A percentile compares a stretch with the other conserved stretches of the same genome.
Evolutionary conservation across 495 filamentous ascomycete genomes (phyloP).

Genomic region (Tuber melanosporum): DNA sequence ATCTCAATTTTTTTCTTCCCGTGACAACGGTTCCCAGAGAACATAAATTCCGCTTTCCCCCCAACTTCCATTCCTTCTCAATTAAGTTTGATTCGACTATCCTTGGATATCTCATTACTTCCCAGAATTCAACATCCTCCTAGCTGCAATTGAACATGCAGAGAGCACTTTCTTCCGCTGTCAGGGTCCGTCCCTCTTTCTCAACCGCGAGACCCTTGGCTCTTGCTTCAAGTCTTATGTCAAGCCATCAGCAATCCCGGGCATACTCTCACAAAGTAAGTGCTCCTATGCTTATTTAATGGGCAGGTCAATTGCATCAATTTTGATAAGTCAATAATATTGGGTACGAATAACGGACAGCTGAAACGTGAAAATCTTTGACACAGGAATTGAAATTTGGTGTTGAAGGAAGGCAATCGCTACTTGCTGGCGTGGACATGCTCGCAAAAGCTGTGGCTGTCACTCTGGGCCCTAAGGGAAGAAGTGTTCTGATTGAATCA

Average conservation of each 20-base stretch:
- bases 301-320: conserved; percentile 22
- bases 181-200: conserved; percentile 31
- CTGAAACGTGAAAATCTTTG: neutral
- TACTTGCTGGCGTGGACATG: conserved; percentile 92
- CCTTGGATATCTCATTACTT: neutral
- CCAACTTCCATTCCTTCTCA: conserved; percentile 11
- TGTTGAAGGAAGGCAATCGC: conserved; percentile 80
- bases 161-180: conserved; percentile 39
- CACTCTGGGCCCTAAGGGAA: conserved; percentile 93
- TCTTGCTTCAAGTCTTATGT: conserved; percentile 19
- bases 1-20: conserved; percentile 27
- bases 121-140: neutral
- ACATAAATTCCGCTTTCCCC: conserved; percentile 26
- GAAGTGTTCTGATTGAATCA: conserved; percentile 96
- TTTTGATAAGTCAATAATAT: neutral
- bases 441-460: conserved; percentile 94
- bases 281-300: conserved; percentile 14
- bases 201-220: conserved; percentile 23
- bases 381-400: conserved; percentile 93
- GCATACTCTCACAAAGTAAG: conserved; percentile 42
- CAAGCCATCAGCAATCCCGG: conserved; percentile 33
- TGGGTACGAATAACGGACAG: neutral
- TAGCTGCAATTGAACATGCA: conserved; percentile 34
- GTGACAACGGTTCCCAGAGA: conserved; percentile 9
- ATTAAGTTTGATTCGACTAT: conserved; percentile 7